Conservation (phyloP, 305 asterid species). For the Fraxinus angustifolia region DNA sequence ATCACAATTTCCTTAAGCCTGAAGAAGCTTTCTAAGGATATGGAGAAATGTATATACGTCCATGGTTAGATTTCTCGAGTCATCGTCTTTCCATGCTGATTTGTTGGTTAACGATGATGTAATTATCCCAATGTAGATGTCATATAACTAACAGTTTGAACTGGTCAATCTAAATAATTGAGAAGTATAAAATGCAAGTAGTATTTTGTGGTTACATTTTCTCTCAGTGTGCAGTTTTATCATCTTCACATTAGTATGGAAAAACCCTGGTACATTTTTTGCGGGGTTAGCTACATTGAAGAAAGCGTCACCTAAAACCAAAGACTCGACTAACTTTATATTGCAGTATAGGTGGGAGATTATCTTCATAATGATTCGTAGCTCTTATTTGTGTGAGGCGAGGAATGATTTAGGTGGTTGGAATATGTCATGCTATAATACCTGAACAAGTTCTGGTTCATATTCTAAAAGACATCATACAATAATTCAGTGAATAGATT, state of each 20-base stretch:
- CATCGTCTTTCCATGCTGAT: not conserved
- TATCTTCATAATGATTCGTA: not conserved
- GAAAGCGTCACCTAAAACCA: not conserved
- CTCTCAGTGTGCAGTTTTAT: not conserved
- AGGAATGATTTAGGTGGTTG: not conserved
- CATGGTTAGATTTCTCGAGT: not conserved
- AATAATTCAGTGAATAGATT: not conserved
- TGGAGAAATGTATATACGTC: not conserved
- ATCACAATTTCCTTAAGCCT: constrained; percentile 50
- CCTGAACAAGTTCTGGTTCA: not conserved
- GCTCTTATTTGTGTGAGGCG: not conserved
- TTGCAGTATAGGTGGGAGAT: too few species aligned
- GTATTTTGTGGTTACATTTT: not conserved
- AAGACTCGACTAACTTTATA: not conserved
- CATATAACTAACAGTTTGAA: constrained; percentile 1
- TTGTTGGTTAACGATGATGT: constrained; percentile 1
- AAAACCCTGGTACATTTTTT: not conserved
- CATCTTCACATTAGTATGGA: not conserved
- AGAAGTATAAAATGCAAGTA: not conserved
- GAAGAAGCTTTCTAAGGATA: constrained; percentile 38
- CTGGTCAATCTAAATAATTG: not conserved
- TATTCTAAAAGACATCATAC: not conserved
- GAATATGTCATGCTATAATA: not conserved
- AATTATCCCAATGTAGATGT: not conserved
- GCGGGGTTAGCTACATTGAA: not conserved